Percentiles rank a stretch among this genome's conserved stretches.
phyloP scores from a whole-genome alignment of 148 eudicot species.

The Cornus suecica region DNA sequence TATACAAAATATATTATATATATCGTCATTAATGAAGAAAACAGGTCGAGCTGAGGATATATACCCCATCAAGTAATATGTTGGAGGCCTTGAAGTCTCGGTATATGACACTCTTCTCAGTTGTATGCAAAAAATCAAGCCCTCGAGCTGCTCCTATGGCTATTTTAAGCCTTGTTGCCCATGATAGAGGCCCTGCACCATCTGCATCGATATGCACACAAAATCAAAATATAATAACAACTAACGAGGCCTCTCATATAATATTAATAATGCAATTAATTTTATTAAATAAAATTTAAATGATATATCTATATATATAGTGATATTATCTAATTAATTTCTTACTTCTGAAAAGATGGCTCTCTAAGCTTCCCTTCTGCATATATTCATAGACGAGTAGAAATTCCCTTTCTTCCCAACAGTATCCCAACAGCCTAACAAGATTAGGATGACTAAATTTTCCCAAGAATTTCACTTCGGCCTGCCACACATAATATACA shows the following conservation, averaged over 20 bases:
- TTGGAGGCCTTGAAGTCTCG: conserved; percentile 79
- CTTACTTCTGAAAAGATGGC: conserved; percentile 60
- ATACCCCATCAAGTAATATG: conserved; percentile 61
- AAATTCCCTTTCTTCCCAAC: conserved; percentile 49
- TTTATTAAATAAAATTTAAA: no score
- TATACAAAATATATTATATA: neutral
- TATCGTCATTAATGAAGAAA: no score
- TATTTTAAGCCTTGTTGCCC: conserved; percentile 60
- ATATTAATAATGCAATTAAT: no score
- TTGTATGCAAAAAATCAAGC: conserved; percentile 67
- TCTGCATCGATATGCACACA: conserved; percentile 24
- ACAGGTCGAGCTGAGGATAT: neutral
- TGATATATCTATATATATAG: no score
- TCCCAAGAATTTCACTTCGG: conserved; percentile 59
- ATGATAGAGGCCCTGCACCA: conserved; percentile 54
- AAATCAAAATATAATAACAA: neutral
- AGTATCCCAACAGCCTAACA: conserved; percentile 51
- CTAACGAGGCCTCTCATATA: neutral
- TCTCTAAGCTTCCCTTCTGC: conserved; percentile 59
- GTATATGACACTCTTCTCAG: conserved; percentile 73
- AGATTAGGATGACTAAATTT: conserved; percentile 59
- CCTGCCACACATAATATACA: conserved; percentile 20
- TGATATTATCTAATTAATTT: no score
- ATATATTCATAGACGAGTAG: conserved; percentile 60
- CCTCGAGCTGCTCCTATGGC: conserved; percentile 82